Evolutionary conservation across 208 protist species (phyloP).

Genomic region (Trichomonas vaginalis): DNA sequence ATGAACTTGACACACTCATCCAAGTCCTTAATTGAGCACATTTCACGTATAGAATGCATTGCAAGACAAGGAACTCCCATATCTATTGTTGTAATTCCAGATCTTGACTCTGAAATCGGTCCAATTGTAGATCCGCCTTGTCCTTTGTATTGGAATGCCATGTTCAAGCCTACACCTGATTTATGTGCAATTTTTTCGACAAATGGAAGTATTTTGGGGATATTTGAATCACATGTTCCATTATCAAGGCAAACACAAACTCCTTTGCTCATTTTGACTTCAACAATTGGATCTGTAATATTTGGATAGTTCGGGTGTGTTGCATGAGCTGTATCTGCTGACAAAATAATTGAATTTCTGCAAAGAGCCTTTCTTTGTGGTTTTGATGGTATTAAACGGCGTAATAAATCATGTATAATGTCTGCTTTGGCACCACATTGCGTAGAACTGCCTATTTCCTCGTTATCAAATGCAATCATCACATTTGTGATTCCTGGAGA

Average conservation of each 20-base stretch:
- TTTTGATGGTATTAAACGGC: not conserved
- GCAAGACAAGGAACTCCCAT: not conserved
- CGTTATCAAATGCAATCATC: not conserved
- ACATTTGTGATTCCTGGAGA: not conserved
- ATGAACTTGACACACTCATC: not conserved
- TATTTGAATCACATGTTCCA: not conserved
- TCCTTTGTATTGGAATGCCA: not conserved
- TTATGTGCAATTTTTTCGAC: not conserved
- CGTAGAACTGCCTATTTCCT: not conserved
- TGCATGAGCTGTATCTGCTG: not conserved
- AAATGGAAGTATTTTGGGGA: not conserved
- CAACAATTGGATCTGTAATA: not conserved
- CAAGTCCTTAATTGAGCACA: not conserved
- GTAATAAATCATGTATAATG: not conserved
- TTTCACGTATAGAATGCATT: slow-evolving; percentile 3
- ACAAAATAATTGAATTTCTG: not conserved
- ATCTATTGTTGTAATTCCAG: not conserved
- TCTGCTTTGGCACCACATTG: not conserved
- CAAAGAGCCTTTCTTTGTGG: not conserved
- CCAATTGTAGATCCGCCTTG: not conserved
- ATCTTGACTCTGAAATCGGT: not conserved
- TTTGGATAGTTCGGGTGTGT: not conserved
- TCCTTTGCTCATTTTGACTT: not conserved
- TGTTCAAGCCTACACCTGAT: not conserved
- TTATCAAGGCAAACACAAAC: not conserved